Percentiles rank a stretch among this genome's conserved stretches.
Conservation (phyloP, 176 grass and related monocot species). For the Avena atlantica region DNA sequence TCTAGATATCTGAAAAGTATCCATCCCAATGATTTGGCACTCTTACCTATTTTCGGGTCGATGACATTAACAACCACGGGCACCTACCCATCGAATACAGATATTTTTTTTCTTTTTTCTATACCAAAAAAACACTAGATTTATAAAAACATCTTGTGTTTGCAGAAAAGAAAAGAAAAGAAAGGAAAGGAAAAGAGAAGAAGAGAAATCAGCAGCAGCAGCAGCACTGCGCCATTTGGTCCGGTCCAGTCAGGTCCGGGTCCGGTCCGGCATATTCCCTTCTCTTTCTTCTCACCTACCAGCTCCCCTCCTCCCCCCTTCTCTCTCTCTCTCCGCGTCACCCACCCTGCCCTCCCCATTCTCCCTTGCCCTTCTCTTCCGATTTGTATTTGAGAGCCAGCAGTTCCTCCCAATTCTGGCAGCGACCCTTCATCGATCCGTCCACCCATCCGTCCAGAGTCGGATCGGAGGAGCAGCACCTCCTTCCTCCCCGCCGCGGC, state of each 20-base stretch:
- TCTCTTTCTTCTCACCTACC: conserved; percentile 7
- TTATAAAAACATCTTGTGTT: background rate
- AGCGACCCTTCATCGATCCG: background rate
- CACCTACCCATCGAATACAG: background rate
- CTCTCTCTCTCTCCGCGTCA: conserved; percentile 18
- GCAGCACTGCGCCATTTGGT: background rate
- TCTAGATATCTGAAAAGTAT: background rate
- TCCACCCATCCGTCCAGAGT: background rate
- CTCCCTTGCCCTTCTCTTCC: background rate
- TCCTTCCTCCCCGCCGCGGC: background rate
- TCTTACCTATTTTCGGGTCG: background rate
- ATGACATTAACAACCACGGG: conserved; percentile 6
- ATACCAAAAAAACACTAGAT: background rate
- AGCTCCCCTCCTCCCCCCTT: background rate
- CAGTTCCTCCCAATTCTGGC: background rate
- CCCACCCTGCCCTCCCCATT: background rate
- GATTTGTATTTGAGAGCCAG: conserved; percentile 1
- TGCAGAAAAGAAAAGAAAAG: background rate
- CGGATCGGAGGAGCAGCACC: conserved; percentile 3
- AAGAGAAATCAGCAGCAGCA: conserved; percentile 11
- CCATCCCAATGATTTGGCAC: conserved; percentile 10
- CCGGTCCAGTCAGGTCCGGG: background rate
- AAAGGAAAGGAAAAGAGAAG: background rate
- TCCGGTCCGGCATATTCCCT: conserved; percentile 21
- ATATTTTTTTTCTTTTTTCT: background rate